Evolutionary conservation across 257 asterid species (phyloP).

Genomic region (Solanum neorickii): DNA sequence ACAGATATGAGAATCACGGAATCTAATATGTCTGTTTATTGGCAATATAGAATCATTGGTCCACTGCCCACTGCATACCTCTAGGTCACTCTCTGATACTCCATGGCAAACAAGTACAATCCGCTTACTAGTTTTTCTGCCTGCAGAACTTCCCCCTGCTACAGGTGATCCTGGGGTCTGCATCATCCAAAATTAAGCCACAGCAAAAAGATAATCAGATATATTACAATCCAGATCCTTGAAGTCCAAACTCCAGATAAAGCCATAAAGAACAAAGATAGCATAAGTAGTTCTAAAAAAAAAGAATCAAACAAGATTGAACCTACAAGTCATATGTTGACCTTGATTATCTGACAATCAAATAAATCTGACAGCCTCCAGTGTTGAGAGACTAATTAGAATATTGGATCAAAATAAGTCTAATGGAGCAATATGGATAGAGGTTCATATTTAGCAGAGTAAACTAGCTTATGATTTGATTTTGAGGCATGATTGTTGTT

Average conservation of each 20-base stretch:
- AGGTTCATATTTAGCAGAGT: background rate
- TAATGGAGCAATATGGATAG: background rate
- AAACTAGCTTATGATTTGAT: background rate
- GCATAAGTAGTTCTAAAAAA: background rate
- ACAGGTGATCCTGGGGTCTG: constrained; percentile 94
- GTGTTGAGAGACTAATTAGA: background rate
- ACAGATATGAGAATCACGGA: background rate
- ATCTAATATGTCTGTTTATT: background rate
- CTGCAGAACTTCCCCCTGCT: constrained; percentile 48
- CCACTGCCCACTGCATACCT: constrained; percentile 26
- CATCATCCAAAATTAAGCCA: constrained; percentile 21
- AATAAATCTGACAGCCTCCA: background rate
- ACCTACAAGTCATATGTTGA: background rate
- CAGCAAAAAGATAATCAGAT: background rate
- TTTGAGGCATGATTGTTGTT: background rate
- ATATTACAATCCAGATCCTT: background rate
- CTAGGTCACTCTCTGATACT: constrained; percentile 28
- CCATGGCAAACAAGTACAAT: constrained; percentile 67
- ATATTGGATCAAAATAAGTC: background rate
- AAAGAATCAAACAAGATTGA: background rate
- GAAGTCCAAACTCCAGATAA: constrained; percentile 6
- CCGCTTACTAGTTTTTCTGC: constrained; percentile 57
- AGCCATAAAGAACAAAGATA: background rate
- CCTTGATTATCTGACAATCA: background rate
- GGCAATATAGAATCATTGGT: background rate